Conservation (phyloP, 305 asterid genomes). For the Lippia alba region DNA sequence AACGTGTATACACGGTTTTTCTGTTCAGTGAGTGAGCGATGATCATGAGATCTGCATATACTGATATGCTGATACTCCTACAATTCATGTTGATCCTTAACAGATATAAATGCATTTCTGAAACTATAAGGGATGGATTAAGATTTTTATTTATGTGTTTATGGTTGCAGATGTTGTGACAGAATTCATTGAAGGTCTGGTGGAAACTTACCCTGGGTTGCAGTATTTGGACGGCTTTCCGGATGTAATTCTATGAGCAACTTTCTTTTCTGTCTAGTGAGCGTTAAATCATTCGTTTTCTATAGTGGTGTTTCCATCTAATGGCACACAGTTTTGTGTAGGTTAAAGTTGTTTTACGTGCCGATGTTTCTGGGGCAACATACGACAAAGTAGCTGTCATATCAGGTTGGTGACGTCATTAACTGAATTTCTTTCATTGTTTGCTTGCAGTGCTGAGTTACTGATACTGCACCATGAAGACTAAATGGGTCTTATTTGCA, state of each 20-base stretch:
- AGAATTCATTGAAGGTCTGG: constrained; percentile 95
- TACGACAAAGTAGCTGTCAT: constrained; percentile 90
- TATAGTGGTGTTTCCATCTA: constrained; percentile 27
- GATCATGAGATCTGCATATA: constrained; percentile 29
- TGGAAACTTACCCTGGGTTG: constrained; percentile 91
- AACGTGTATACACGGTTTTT: not conserved
- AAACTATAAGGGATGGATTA: not conserved
- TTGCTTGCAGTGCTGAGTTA: constrained; percentile 26
- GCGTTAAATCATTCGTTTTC: constrained; percentile 4
- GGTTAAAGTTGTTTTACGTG: constrained; percentile 97
- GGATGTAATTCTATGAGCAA: constrained; percentile 50
- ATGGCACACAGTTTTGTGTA: constrained; percentile 36
- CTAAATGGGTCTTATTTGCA: constrained; percentile 19
- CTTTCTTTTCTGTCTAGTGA: constrained; percentile 22
- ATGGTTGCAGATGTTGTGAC: constrained; percentile 86
- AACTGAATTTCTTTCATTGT: constrained; percentile 32
- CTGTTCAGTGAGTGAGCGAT: constrained; percentile 1
- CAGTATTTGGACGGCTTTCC: constrained; percentile 99
- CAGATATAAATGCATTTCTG: not conserved
- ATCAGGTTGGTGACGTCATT: constrained; percentile 64
- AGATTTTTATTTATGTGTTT: constrained; percentile 30
- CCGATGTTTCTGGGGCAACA: constrained; percentile 77
- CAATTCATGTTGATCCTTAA: not conserved
- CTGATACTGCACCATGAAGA: constrained; percentile 9
- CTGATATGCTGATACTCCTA: not conserved